These are phyloP conservation scores for Cnidoscolus chayamansa DNA, from an alignment of 441 rosid genomes.

Conservation along the genomic window DNA sequence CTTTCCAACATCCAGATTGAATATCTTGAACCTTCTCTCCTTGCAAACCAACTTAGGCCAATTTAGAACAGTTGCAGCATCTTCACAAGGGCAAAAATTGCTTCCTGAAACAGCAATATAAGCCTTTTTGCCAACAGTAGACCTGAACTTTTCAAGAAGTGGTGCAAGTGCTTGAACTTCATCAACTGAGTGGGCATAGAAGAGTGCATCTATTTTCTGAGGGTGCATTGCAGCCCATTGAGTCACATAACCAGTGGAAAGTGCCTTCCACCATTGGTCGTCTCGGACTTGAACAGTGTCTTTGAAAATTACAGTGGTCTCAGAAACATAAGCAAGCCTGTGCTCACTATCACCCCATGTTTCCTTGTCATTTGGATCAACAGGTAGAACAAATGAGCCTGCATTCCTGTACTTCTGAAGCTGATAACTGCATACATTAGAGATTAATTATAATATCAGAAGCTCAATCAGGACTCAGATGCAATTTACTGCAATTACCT, in stretches of 20 bases:
- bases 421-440: conserved; percentile 65
- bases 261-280: conserved; percentile 96
- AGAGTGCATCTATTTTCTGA: conserved; percentile 84
- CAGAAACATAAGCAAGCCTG: conserved; percentile 87
- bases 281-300: conserved; percentile 87
- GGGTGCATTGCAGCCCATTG: conserved; percentile 99
- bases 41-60: conserved; percentile 81
- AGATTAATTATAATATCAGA: conserved; percentile 13
- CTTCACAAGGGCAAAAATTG: conserved; percentile 75
- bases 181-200: conserved; percentile 77
- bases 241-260: conserved; percentile 82
- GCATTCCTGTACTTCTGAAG: conserved; percentile 93
- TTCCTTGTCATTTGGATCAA: conserved; percentile 74
- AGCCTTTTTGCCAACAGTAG: conserved; percentile 84
- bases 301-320: conserved; percentile 94
- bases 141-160: conserved; percentile 75
- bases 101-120: conserved; percentile 88
- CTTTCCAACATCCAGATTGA: conserved; percentile 70
- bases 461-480: background rate
- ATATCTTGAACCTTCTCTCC: conserved; percentile 84
- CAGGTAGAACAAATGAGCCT: conserved; percentile 87
- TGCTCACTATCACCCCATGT: conserved; percentile 99
- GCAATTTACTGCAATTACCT: background rate
- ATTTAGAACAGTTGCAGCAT: conserved; percentile 58
- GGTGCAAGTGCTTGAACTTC: conserved; percentile 76